These are phyloP conservation scores for Fusarium nematophilum DNA, from an alignment of 2,329 filamentous ascomycete species.

Conservation along the genomic window DNA sequence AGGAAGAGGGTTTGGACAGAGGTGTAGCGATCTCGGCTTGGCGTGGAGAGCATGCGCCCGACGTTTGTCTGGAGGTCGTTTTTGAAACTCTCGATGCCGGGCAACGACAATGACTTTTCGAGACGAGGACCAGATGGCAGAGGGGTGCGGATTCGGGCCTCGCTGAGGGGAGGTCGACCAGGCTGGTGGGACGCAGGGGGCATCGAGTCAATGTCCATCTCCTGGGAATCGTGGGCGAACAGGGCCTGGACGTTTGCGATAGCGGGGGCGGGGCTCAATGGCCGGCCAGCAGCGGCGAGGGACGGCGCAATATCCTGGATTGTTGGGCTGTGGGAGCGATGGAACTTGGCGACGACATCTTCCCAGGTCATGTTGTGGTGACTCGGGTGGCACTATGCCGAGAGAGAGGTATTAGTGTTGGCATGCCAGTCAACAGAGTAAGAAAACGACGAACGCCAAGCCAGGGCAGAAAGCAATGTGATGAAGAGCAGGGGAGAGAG, in stretches of 20 bases:
- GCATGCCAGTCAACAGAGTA: slow-evolving; percentile 21
- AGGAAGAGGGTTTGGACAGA: slow-evolving; percentile 65
- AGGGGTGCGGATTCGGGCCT: slow-evolving; percentile 65
- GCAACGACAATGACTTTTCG: slow-evolving; percentile 62
- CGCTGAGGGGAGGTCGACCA: slow-evolving; percentile 55
- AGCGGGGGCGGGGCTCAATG: slow-evolving; percentile 59
- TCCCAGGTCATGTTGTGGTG: slow-evolving; percentile 72
- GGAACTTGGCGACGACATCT: slow-evolving; percentile 66
- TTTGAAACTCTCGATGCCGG: slow-evolving; percentile 62
- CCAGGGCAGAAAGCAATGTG: too few relatives aligned
- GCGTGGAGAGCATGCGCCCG: slow-evolving; percentile 61
- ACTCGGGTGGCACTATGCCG: slow-evolving; percentile 65
- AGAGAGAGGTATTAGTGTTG: slow-evolving; percentile 26
- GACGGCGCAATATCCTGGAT: slow-evolving; percentile 62
- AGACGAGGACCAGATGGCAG: slow-evolving; percentile 67
- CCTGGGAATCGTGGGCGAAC: slow-evolving; percentile 60
- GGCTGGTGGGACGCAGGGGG: slow-evolving; percentile 48
- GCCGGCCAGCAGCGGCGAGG: slow-evolving; percentile 53
- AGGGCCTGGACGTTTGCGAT: slow-evolving; percentile 51
- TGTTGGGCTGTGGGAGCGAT: slow-evolving; percentile 62
- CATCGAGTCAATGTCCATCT: slow-evolving; percentile 66
- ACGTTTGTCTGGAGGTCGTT: slow-evolving; percentile 64
- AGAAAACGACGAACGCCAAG: neutral
- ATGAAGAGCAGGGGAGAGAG: slow-evolving; percentile 11
- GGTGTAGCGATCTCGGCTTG: slow-evolving; percentile 64